Evolutionary conservation across 768 basidiomycete genomes (phyloP).

Genomic region (Chlorophyllum brunneum): DNA sequence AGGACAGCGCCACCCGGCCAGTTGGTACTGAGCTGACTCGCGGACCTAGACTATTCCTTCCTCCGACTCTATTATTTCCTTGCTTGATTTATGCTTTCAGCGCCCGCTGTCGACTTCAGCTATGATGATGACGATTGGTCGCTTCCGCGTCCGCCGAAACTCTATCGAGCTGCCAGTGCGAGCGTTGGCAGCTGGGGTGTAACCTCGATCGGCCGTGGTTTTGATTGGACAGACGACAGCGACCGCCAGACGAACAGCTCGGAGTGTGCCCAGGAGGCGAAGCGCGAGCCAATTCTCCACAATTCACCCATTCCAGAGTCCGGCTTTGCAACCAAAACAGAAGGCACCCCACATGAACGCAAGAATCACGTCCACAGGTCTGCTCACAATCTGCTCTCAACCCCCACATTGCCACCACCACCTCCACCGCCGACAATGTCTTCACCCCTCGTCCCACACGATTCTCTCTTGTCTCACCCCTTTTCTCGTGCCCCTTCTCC

Average conservation of each 20-base stretch:
- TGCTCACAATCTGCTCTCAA: slow-evolving; percentile 17
- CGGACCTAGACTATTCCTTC: neutral
- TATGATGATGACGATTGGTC: slow-evolving; percentile 65
- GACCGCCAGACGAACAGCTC: slow-evolving; percentile 11
- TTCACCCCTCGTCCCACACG: slow-evolving; percentile 2
- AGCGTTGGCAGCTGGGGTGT: slow-evolving; percentile 83
- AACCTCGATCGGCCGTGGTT: slow-evolving; percentile 80
- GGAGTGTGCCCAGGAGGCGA: slow-evolving; percentile 9
- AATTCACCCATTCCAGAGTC: slow-evolving; percentile 11
- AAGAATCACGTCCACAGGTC: slow-evolving; percentile 25
- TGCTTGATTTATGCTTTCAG: slow-evolving; percentile 50
- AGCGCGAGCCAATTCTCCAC: slow-evolving; percentile 15
- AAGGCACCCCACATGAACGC: slow-evolving; percentile 25
- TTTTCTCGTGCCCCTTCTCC: slow-evolving; percentile 22
- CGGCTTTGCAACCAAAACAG: neutral
- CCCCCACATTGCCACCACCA: slow-evolving; percentile 19
- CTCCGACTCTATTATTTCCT: slow-evolving; percentile 12
- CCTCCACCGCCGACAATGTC: slow-evolving; percentile 17
- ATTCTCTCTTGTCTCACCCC: slow-evolving; percentile 16
- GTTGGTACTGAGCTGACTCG: neutral
- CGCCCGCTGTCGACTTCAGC: slow-evolving; percentile 52
- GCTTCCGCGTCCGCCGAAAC: slow-evolving; percentile 23
- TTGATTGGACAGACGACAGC: slow-evolving; percentile 58
- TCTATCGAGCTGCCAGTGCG: slow-evolving; percentile 59
- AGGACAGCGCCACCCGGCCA: slow-evolving; percentile 2